A percentile compares a stretch with the other conserved stretches of the same genome.
These are phyloP conservation scores for Cornus florida DNA, from an alignment of 148 eudicot species.

Conservation along the genomic window DNA sequence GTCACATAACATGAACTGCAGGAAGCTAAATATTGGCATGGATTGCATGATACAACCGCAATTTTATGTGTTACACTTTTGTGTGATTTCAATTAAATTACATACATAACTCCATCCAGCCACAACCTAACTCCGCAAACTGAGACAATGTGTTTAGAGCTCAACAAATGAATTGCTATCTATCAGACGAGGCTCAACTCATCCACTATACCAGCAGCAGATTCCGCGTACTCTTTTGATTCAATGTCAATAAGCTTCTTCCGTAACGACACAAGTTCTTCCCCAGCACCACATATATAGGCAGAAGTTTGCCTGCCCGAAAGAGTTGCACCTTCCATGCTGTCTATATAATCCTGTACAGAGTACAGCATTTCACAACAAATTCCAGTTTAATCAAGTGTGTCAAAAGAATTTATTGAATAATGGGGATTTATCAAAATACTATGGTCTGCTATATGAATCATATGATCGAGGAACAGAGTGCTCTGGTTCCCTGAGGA, in stretches of 20 bases:
- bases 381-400: background rate
- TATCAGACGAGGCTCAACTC: constrained; percentile 57
- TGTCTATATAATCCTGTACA: constrained; percentile 88
- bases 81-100: background rate
- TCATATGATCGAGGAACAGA: no score
- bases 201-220: constrained; percentile 26
- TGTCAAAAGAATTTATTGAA: background rate
- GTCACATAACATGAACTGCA: background rate
- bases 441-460: no score
- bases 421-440: background rate
- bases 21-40: background rate
- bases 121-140: constrained; percentile 8
- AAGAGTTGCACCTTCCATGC: constrained; percentile 98
- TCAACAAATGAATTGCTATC: background rate
- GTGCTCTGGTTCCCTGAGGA: no score
- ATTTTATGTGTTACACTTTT: background rate
- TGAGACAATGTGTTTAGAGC: background rate
- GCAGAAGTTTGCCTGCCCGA: constrained; percentile 96
- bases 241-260: constrained; percentile 44
- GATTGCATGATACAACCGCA: constrained; percentile 8
- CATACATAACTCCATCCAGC: background rate
- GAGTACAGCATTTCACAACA: background rate
- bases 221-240: constrained; percentile 29
- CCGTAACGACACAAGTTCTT: constrained; percentile 57
- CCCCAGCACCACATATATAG: constrained; percentile 85